phyloP scores from a whole-genome alignment of 1,284 basidiomycete species.

The Ustilago loliicola region DNA sequence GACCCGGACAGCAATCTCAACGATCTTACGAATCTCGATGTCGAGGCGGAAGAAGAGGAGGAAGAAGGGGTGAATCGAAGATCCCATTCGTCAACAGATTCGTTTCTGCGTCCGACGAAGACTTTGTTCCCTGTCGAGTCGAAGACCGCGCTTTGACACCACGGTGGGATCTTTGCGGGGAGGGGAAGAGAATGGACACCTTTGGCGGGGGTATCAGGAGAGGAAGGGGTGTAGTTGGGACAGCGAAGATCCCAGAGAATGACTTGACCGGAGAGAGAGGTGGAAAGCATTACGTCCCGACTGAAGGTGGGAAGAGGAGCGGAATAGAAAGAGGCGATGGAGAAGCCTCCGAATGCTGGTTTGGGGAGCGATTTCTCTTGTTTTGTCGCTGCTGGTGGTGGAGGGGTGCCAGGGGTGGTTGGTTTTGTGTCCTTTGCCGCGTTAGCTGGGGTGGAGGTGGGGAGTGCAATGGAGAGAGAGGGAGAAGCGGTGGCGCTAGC shows the following conservation, averaged over 20 bases:
- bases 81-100: conserved; percentile 94
- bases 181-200: conserved; percentile 87
- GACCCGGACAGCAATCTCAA: conserved; percentile 88
- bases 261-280: conserved; percentile 91
- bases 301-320: conserved; percentile 75
- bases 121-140: conserved; percentile 87
- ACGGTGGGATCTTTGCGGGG: conserved; percentile 90
- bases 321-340: conserved; percentile 60
- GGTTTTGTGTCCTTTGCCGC: conserved; percentile 2
- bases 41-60: neutral
- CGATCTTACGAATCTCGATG: conserved; percentile 77
- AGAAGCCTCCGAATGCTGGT: conserved; percentile 63
- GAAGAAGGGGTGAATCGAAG: conserved; percentile 72
- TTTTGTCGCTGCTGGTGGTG: conserved; percentile 9
- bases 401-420: conserved; percentile 12
- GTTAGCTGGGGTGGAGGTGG: conserved; percentile 1
- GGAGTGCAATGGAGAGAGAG: conserved; percentile 19
- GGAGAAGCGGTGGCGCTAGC: conserved; percentile 27
- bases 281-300: conserved; percentile 86
- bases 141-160: conserved; percentile 84
- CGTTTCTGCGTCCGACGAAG: conserved; percentile 90
- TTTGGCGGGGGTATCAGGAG: conserved; percentile 29
- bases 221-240: conserved; percentile 72
- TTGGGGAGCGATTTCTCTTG: conserved; percentile 56
- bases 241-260: conserved; percentile 90